phyloP scores from a whole-genome alignment of 345 rosid genomes.

The Psidium friedrichsthalianum region DNA sequence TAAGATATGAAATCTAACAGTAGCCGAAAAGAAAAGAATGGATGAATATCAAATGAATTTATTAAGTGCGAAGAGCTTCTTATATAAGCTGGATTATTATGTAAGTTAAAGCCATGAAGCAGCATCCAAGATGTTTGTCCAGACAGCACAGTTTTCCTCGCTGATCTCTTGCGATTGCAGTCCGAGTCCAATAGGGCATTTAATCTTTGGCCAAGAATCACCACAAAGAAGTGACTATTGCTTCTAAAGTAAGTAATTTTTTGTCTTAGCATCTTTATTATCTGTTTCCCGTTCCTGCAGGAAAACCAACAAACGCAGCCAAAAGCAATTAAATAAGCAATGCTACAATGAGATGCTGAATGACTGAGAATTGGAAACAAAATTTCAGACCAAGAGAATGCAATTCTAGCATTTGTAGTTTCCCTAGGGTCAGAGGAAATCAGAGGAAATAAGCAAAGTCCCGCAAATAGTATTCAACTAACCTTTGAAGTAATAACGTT shows the following conservation, averaged over 20 bases:
- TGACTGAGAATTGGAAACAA: not conserved
- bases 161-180: not conserved
- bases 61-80: not conserved
- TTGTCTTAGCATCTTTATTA: not conserved
- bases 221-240: not conserved
- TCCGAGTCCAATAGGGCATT: not conserved
- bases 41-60: not conserved
- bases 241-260: not conserved
- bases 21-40: not conserved
- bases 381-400: not conserved
- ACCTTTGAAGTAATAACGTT: not conserved
- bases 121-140: not conserved
- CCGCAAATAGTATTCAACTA: not conserved
- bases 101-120: not conserved
- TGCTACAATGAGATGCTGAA: not conserved
- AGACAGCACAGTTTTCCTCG: not conserved
- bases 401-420: not conserved
- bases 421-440: not conserved
- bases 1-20: not conserved
- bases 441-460: not conserved
- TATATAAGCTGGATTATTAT: not conserved
- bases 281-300: not conserved
- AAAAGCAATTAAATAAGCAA: not conserved
- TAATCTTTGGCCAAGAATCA: not conserved
- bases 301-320: not conserved